Percentiles rank a stretch among this genome's conserved stretches.
These are phyloP conservation scores for Aspergillus udagawae DNA, from an alignment of 2,329 filamentous ascomycete species.

Conservation along the genomic window DNA sequence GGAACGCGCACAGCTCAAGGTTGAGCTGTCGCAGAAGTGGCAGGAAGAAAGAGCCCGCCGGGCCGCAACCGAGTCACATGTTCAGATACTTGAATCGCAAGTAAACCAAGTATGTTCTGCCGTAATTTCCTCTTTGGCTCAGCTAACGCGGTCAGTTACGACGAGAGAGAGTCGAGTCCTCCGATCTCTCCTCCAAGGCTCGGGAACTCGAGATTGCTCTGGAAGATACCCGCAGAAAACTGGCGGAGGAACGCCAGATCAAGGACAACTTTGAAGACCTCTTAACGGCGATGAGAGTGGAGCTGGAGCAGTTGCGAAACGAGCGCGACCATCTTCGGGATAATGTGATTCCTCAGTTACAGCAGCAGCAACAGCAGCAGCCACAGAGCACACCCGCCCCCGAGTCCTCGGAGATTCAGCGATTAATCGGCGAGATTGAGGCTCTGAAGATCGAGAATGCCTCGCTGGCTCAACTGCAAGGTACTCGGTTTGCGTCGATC, in stretches of 20 bases:
- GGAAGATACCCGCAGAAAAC: slow-evolving; percentile 75
- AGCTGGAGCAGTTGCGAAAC: slow-evolving; percentile 76
- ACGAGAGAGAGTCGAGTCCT: slow-evolving; percentile 52
- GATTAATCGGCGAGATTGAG: slow-evolving; percentile 82
- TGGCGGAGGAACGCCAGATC: slow-evolving; percentile 78
- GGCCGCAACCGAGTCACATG: slow-evolving; percentile 74
- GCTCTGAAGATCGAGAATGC: slow-evolving; percentile 53
- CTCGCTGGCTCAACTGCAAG: slow-evolving; percentile 45
- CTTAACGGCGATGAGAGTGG: slow-evolving; percentile 73
- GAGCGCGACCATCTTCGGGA: slow-evolving; percentile 82
- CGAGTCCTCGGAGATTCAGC: slow-evolving; percentile 52
- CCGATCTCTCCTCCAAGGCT: slow-evolving; percentile 53
- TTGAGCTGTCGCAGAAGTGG: slow-evolving; percentile 79
- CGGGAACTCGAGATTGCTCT: slow-evolving; percentile 75
- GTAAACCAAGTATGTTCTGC: slow-evolving; percentile 57
- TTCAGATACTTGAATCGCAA: slow-evolving; percentile 75
- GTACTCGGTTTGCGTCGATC: slow-evolving; percentile 55
- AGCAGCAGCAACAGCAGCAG: slow-evolving; percentile 28
- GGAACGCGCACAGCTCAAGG: slow-evolving; percentile 79
- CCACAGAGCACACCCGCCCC: slow-evolving; percentile 50
- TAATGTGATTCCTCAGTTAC: slow-evolving; percentile 76
- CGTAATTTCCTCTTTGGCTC: not conserved
- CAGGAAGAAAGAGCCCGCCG: slow-evolving; percentile 79
- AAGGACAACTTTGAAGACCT: slow-evolving; percentile 95
- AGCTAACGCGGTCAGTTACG: slow-evolving; percentile 31